Conservation (phyloP, 108 stramenopile genomes). For the Fragilaria crotonensis region DNA sequence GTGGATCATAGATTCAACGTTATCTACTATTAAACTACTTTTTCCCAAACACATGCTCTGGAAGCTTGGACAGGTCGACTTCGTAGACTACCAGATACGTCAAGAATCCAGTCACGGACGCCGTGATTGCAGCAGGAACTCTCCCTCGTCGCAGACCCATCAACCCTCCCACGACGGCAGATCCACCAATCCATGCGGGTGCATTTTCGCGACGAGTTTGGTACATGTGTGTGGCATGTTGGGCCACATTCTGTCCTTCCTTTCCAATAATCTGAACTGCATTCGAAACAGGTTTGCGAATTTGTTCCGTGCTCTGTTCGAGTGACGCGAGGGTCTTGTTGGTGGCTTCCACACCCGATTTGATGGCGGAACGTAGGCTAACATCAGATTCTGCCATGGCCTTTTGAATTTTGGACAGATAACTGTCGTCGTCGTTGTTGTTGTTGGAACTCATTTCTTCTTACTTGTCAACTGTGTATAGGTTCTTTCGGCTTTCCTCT, state of each 20-base stretch:
- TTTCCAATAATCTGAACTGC: conserved; percentile 4
- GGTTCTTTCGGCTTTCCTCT: too few relatives aligned
- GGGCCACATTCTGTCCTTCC: background rate
- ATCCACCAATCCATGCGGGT: conserved; percentile 23
- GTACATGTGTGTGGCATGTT: conserved; percentile 13
- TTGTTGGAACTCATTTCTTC: too few relatives aligned
- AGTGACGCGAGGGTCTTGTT: conserved; percentile 3
- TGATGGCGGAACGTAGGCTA: conserved; percentile 7
- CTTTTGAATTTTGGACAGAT: too few relatives aligned
- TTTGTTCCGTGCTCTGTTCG: conserved; percentile 2
- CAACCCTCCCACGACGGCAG: conserved; percentile 11
- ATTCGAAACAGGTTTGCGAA: conserved; percentile 4
- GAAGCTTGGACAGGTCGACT: background rate
- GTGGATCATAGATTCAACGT: too few relatives aligned
- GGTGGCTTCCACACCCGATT: conserved; percentile 8
- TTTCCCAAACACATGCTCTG: background rate
- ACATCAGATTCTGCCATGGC: too few relatives aligned
- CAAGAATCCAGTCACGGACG: conserved; percentile 13
- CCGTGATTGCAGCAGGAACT: conserved; percentile 21
- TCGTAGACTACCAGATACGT: conserved; percentile 35
- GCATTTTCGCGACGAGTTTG: conserved; percentile 23
- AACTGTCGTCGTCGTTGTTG: too few relatives aligned
- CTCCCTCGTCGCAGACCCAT: conserved; percentile 20
- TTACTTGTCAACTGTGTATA: too few relatives aligned
- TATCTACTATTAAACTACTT: too few relatives aligned